A percentile compares a stretch with the other conserved stretches of the same genome.
These are phyloP conservation scores for Penicillium sp. DNA, from an alignment of 2,329 filamentous ascomycete species.

Conservation along the genomic window DNA sequence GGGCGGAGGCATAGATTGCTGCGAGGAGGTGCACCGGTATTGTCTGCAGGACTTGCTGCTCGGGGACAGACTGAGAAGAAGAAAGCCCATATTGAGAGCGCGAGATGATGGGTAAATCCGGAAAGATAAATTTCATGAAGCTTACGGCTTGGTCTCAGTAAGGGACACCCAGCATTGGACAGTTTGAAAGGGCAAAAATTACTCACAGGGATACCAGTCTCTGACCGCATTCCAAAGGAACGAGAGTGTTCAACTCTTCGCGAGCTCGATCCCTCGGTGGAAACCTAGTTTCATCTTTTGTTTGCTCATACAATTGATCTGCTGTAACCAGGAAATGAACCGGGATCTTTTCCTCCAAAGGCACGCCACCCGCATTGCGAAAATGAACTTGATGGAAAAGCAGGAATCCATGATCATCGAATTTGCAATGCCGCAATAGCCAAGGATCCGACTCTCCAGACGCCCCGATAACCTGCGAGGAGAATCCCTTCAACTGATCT, in stretches of 20 bases:
- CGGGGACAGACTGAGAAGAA: background rate
- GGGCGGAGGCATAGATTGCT: slow-evolving; percentile 31
- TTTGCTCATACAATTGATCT: slow-evolving; percentile 12
- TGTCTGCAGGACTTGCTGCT: slow-evolving; percentile 10
- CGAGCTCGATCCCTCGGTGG: background rate
- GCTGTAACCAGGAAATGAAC: slow-evolving; percentile 27
- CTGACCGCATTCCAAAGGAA: slow-evolving; percentile 13
- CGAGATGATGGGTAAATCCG: slow-evolving; percentile 28
- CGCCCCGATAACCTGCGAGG: slow-evolving; percentile 30
- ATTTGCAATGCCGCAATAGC: slow-evolving; percentile 36
- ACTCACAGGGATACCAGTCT: slow-evolving; percentile 19
- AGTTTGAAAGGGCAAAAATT: background rate
- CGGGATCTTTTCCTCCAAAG: slow-evolving; percentile 30
- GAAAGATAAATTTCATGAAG: slow-evolving; percentile 28
- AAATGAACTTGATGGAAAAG: slow-evolving; percentile 34
- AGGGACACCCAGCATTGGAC: too few species aligned
- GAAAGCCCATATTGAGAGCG: slow-evolving; percentile 22
- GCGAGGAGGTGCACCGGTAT: slow-evolving; percentile 29
- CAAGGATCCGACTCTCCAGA: slow-evolving; percentile 39
- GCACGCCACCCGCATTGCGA: slow-evolving; percentile 36
- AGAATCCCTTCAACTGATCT: slow-evolving; percentile 28
- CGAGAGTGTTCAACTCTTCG: slow-evolving; percentile 12
- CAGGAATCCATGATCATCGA: slow-evolving; percentile 32
- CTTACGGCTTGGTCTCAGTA: slow-evolving; percentile 3
- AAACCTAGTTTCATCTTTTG: slow-evolving; percentile 15